Conservation (phyloP, 768 basidiomycete species). For the Tephrocybe sp. region DNA sequence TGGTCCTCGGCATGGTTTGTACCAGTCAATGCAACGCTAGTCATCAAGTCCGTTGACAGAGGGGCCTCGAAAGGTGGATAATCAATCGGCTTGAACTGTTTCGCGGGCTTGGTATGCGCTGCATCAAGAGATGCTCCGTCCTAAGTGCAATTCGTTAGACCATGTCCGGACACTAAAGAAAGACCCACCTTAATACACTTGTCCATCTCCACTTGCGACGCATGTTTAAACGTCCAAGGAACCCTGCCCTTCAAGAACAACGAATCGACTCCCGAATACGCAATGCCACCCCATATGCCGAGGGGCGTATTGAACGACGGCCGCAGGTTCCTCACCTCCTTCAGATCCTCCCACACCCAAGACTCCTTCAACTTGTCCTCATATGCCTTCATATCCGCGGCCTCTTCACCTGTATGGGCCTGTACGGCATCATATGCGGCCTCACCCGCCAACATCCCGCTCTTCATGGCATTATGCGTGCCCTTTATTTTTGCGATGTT, state of each 20-base stretch:
- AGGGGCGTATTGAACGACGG: conserved; percentile 82
- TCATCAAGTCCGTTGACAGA: conserved; percentile 90
- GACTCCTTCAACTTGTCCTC: conserved; percentile 65
- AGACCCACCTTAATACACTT: conserved; percentile 22
- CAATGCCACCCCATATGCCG: conserved; percentile 84
- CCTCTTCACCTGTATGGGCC: conserved; percentile 12
- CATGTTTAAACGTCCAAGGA: conserved; percentile 90
- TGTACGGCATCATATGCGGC: conserved; percentile 67
- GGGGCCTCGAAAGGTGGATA: conserved; percentile 89
- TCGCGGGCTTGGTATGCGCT: conserved; percentile 65
- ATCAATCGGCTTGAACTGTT: conserved; percentile 66
- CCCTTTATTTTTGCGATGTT: conserved; percentile 99
- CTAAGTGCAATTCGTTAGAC: conserved; percentile 4
- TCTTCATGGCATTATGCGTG: conserved; percentile 99
- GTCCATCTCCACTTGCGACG: conserved; percentile 29
- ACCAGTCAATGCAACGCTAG: conserved; percentile 83
- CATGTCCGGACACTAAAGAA: background rate
- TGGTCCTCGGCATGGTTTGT: conserved; percentile 99
- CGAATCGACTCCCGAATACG: conserved; percentile 87
- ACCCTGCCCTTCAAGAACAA: conserved; percentile 80
- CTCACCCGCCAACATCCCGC: conserved; percentile 95
- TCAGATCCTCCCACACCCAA: conserved; percentile 84
- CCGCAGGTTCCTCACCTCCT: conserved; percentile 88
- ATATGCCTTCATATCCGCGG: conserved; percentile 71
- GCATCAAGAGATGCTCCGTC: conserved; percentile 49